Evolutionary conservation across 495 filamentous ascomycete genomes (phyloP).

Genomic region (Penicillium diatomitis): DNA sequence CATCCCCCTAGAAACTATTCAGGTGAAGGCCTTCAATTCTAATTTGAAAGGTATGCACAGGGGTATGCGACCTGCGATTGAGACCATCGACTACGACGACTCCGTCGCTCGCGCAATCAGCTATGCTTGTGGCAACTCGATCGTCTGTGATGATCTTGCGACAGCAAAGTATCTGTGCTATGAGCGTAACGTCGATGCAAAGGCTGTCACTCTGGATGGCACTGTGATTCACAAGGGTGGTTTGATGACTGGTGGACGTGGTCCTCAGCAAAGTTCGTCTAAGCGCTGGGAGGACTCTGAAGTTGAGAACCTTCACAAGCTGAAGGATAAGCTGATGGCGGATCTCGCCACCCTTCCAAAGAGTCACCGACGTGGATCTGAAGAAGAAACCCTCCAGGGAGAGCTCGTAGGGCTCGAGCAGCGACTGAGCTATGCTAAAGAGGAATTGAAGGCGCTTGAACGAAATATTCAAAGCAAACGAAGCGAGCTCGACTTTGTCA

Average conservation of each 20-base stretch:
- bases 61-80: slow-evolving; percentile 82
- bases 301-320: slow-evolving; percentile 65
- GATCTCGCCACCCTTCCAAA: slow-evolving; percentile 71
- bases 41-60: slow-evolving; percentile 82
- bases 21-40: slow-evolving; percentile 78
- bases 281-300: slow-evolving; percentile 86
- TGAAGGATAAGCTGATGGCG: slow-evolving; percentile 59
- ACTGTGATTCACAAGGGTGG: slow-evolving; percentile 95
- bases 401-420: slow-evolving; percentile 81
- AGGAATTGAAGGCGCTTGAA: slow-evolving; percentile 73
- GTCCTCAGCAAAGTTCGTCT: slow-evolving; percentile 55
- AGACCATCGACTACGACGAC: slow-evolving; percentile 89
- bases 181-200: slow-evolving; percentile 74
- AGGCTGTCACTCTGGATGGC: slow-evolving; percentile 87
- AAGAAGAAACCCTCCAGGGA: slow-evolving; percentile 71
- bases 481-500: slow-evolving; percentile 67
- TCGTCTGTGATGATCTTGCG: slow-evolving; percentile 81
- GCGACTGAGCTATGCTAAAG: slow-evolving; percentile 56
- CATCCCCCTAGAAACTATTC: slow-evolving; percentile 93
- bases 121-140: slow-evolving; percentile 90
- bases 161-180: slow-evolving; percentile 88
- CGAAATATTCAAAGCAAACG: slow-evolving; percentile 79
- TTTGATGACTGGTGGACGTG: slow-evolving; percentile 89
- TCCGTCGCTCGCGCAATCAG: slow-evolving; percentile 83
- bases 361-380: slow-evolving; percentile 57